Conservation (phyloP, 345 rosid genomes). For the Aegle marmelos region DNA sequence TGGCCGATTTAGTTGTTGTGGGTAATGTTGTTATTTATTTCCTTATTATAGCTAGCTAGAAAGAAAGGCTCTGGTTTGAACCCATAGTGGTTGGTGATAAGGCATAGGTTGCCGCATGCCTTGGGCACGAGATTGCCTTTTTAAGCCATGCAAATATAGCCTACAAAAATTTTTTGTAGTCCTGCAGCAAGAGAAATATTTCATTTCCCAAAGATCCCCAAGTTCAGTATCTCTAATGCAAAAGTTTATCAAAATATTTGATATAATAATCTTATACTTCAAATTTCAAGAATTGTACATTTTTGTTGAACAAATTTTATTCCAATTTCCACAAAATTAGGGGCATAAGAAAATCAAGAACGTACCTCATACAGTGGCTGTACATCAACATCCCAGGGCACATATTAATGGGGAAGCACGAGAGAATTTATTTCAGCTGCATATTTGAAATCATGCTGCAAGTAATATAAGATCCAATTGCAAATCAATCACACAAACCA, state of each 20-base stretch:
- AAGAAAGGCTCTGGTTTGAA: conserved; percentile 14
- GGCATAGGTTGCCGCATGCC: conserved; percentile 50
- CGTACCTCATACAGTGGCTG: conserved; percentile 90
- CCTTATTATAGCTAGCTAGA: conserved; percentile 47
- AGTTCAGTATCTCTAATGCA: background rate
- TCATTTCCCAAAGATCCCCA: background rate
- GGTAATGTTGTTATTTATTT: conserved; percentile 11
- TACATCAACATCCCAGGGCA: conserved; percentile 93
- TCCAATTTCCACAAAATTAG: background rate
- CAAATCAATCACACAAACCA: background rate
- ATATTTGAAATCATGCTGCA: conserved; percentile 77
- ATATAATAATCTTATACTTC: background rate
- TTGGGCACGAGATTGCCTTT: conserved; percentile 40
- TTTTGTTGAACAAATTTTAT: background rate
- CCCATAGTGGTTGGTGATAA: conserved; percentile 3
- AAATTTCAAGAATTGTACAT: background rate
- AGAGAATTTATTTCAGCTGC: conserved; percentile 81
- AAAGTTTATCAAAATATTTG: background rate
- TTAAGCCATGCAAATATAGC: conserved; percentile 81
- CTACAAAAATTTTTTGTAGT: conserved; percentile 67
- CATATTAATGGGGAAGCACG: conserved; percentile 78
- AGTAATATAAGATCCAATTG: background rate
- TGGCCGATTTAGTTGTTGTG: conserved; percentile 16
- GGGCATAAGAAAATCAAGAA: background rate
- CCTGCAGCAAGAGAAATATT: conserved; percentile 34